Base-by-base conservation (phyloP, 2,329 filamentous ascomycete genomes). In the Monosporascus sp. region DNA sequence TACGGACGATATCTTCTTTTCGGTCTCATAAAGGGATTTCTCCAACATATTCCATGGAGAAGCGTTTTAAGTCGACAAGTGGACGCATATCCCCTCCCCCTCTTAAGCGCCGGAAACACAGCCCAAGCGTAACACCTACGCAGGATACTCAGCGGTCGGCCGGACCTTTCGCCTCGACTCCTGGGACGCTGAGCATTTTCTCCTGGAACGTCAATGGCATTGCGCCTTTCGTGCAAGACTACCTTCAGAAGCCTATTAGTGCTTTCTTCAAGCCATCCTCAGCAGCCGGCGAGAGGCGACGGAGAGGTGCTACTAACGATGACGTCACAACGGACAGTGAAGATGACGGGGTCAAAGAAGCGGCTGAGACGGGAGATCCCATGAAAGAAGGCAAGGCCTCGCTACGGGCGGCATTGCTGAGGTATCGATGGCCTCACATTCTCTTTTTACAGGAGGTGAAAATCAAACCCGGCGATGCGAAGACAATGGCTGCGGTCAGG, bases 291-390 rank as follows among this genome's bases (percentile, higher is more conserved):
- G 86, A 75, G 70, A 75, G n/a, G 68, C 74, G 48, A 79, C 80
- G 53, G 69, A 74, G 56, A 86, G 89, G 69, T 51, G 58, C 61
- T n/a, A 70, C 70, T 22, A 74, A 73, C 49, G 81, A 81, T 49
- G 83, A 86, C 62, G 82, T 22, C 41, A 31, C 47, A 24, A 17
- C 22, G 39, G 41, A 31, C 17, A 47, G 31, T n/a, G 41, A 50
- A 11, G 31, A 44, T 36, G 34, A 50, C 11, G 31, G 24, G 36
- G 5, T 7, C 3, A 14, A 34, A 8, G 47, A 20, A 46, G n/a
- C 25, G 5, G 14, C 24, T 22, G n/a, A 15, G 7, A 46, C 5
- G 7, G 48, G 50, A 27, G 45, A 55, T 6, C 47, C 8, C 5
- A 31, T 48, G 11, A 51, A 38, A 24, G 51, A 58, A 49, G 52